Evolutionary conservation across 257 asterid genomes (phyloP), one percentile per base, ranked within the genome.

Genomic region (Nicotiana knightiana): DNA sequence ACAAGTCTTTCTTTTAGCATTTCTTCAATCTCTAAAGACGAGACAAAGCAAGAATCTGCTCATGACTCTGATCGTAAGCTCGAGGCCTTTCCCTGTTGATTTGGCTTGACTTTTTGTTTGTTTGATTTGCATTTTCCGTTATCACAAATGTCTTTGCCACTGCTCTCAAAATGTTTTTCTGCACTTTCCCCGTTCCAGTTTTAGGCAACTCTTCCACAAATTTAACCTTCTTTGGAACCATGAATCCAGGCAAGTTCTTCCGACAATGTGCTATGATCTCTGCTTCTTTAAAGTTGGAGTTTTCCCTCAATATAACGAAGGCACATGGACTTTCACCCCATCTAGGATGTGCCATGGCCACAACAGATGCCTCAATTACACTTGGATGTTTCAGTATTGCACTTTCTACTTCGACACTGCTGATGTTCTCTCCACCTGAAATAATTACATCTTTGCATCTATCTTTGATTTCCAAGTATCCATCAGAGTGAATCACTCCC

Each of bases 341-440:
- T 80, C 26, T 87, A 0, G 95, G 90, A 66, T 95, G 97, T 1
- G 99, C 96, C 98, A 92, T 93, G 30, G 99, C 98, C 84, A 93
- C 99, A 81, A 93, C 99, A 2, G 98, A 91, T n/a, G 94, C 97
- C 84, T 95, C 99, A 0, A 86, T 32, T 37, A 95, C 91, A 3
- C 82, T 79, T 0, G 88, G 86, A 85, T 93, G 95, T 67, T 85
- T 84, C 82, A 88, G 84, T 55, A 93, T 82, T 18, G 82, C 93
- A n/a, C 86, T 78, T 81, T 95, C 99, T 12, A 95, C 97, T 84
- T 95, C 97, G 2, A 95, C 91, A 33, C 98, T 95, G 81, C 99
- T 93, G 30, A 95, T 92, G 35, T 95, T 95, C 87, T 95, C 99
- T 24, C 99, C 99, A 6, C 99, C 99, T 21, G 57, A 70, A 39